Evolutionary conservation across 2,329 filamentous ascomycete genomes (phyloP), one percentile per base, ranked within the genome.

Genomic region (Alternaria panax): DNA sequence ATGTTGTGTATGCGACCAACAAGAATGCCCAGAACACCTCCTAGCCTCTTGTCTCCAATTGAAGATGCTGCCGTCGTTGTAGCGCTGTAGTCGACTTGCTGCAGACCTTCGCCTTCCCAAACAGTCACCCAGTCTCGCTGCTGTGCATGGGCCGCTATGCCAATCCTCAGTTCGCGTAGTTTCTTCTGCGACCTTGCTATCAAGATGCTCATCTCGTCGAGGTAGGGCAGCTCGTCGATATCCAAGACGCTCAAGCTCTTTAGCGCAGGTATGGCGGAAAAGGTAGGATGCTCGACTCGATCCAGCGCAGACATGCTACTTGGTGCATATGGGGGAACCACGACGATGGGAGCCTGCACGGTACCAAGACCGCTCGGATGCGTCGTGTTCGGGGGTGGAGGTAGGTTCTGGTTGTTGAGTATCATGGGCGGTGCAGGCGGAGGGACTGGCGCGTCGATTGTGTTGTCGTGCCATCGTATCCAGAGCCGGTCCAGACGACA

Each of bases 381-480:
- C 3, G 73, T 72, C 8, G 74, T 68, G 45, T 74, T 74, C n/a
- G 77, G 75, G 14, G 79, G 77, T 3, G 79, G 76, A 46, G 76
- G 75, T 5, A 74, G 63, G 68, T 63, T 79, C 50, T 73, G 66
- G 68, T 65, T 80, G 67, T 69, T 78, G 52, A 71, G 74, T 34
- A 63, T 78, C 77, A 67, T 77, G 65, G 66, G 79, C 67, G 72
- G 78, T 52, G 66, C 74, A 56, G 68, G 79, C 46, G 70, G 77
- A 53, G 78, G 75, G 20, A 67, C 65, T 24, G 73, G 72, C 7
- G 72, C 68, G 57, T 82, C 81, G 20, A 76, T 83, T 12, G 83
- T 83, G 71, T 92, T 94, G 75, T 93, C 89, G 76, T 95, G 92
- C 89, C 91, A 94, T 65, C 92, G 86, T 53, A 95, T 86, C 89